These are phyloP conservation scores for Dysphania ambrosioides DNA, from an alignment of 148 eudicot genomes.

Conservation along the genomic window DNA sequence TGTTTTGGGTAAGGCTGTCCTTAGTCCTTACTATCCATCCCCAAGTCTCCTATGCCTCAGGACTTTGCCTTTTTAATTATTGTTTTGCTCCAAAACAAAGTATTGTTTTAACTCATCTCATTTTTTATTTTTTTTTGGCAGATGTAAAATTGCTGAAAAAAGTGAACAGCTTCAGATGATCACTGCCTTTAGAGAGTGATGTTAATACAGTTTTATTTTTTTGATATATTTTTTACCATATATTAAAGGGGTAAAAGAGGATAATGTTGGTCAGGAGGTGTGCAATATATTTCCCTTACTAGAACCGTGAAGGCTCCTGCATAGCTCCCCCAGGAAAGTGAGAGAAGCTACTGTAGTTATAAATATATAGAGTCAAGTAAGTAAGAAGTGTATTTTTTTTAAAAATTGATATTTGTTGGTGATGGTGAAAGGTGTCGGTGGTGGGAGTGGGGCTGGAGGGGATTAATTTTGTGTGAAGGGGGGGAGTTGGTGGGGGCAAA, in stretches of 20 bases:
- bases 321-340: slow-evolving; percentile 23
- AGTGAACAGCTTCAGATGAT: slow-evolving; percentile 36
- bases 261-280: slow-evolving; percentile 20
- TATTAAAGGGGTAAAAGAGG: slow-evolving; percentile 20
- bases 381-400: too few relatives aligned
- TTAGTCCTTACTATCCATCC: too few relatives aligned
- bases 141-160: slow-evolving; percentile 36
- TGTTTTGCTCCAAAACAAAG: too few relatives aligned
- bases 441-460: slow-evolving; percentile 36
- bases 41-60: too few relatives aligned
- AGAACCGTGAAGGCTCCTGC: slow-evolving; percentile 21
- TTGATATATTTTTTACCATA: slow-evolving; percentile 23
- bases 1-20: neutral
- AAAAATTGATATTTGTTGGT: slow-evolving; percentile 22
- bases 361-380: slow-evolving; percentile 26
- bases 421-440: slow-evolving; percentile 29
- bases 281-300: slow-evolving; percentile 14
- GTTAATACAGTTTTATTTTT: slow-evolving; percentile 36
- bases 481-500: slow-evolving; percentile 31
- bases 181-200: slow-evolving; percentile 35
- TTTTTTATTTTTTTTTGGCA: slow-evolving; percentile 24
- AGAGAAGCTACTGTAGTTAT: slow-evolving; percentile 24
- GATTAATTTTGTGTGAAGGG: slow-evolving; percentile 44
- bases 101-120: too few relatives aligned
- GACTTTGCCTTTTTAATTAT: too few relatives aligned